phyloP scores from a whole-genome alignment of 768 basidiomycete species.

The Pulveroboletus ravenelii region DNA sequence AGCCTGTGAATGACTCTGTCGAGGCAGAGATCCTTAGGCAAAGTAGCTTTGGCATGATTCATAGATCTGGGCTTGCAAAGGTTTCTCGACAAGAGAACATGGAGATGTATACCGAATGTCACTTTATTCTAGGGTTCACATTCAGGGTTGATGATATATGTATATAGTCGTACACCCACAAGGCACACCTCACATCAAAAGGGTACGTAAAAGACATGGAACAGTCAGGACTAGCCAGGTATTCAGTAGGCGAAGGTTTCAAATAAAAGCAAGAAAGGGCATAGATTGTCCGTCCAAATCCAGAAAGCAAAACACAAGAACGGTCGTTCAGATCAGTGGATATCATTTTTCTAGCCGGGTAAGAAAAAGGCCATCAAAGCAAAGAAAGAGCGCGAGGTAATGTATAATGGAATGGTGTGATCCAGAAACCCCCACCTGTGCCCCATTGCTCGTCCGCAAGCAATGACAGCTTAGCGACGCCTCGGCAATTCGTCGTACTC shows the following conservation, averaged over 20 bases:
- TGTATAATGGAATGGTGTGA: background rate
- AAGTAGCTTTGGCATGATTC: too few species aligned
- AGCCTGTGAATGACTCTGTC: too few species aligned
- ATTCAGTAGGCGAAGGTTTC: background rate
- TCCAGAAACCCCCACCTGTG: too few species aligned
- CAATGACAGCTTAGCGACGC: conserved; percentile 9
- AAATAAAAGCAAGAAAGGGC: background rate
- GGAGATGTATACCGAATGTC: too few species aligned
- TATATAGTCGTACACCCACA: background rate
- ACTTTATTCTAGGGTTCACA: background rate
- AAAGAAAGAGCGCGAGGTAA: background rate
- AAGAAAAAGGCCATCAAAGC: background rate
- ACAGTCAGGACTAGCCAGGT: background rate
- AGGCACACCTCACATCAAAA: too few species aligned
- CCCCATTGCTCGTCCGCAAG: background rate
- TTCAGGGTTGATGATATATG: background rate
- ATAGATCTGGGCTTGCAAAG: too few species aligned
- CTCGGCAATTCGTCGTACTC: conserved; percentile 40
- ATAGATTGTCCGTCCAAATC: conserved; percentile 6
- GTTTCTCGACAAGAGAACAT: too few species aligned
- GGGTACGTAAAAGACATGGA: background rate
- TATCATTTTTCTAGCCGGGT: conserved; percentile 1
- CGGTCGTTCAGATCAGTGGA: background rate
- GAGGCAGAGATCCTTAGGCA: too few species aligned
- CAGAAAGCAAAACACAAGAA: background rate